A percentile compares a stretch with the other conserved stretches of the same genome.
phyloP scores from a whole-genome alignment of 2,329 filamentous ascomycete species.

The Stachybotrys echinatus region DNA sequence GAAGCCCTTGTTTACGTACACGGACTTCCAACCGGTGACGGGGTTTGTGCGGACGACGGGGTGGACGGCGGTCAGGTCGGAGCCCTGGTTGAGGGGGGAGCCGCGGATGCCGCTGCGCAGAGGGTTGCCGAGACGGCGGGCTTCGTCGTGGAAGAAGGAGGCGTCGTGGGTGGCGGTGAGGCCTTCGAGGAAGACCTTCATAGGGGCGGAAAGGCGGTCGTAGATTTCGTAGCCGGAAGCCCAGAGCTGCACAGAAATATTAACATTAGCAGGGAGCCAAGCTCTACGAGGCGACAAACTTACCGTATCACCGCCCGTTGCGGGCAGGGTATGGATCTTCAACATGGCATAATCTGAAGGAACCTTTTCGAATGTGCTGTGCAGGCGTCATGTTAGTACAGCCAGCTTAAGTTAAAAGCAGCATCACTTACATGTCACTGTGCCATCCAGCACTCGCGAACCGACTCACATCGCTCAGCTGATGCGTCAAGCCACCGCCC shows the following conservation, averaged over 20 bases:
- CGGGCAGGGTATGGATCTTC: constrained; percentile 50
- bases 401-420: no score
- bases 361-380: constrained; percentile 49
- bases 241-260: constrained; percentile 46
- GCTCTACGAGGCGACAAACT: no score
- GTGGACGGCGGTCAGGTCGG: constrained; percentile 42
- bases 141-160: constrained; percentile 45
- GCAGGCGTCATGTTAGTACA: no score
- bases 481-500: constrained; percentile 31
- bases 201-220: constrained; percentile 44
- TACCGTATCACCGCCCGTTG: constrained; percentile 51
- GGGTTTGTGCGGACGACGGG: constrained; percentile 56
- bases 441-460: constrained; percentile 37
- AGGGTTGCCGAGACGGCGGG: constrained; percentile 38
- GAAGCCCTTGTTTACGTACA: constrained; percentile 46
- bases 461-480: neutral
- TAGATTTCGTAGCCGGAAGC: constrained; percentile 57
- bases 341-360: constrained; percentile 58
- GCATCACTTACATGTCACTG: constrained; percentile 48
- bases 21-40: constrained; percentile 52
- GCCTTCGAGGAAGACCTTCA: constrained; percentile 40
- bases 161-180: constrained; percentile 43
- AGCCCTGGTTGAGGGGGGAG: constrained; percentile 52
- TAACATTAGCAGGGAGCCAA: neutral
- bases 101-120: constrained; percentile 41